These are phyloP conservation scores for Cyberlindnera japonica DNA, from an alignment of 805 yeast genomes.

Conservation along the genomic window DNA sequence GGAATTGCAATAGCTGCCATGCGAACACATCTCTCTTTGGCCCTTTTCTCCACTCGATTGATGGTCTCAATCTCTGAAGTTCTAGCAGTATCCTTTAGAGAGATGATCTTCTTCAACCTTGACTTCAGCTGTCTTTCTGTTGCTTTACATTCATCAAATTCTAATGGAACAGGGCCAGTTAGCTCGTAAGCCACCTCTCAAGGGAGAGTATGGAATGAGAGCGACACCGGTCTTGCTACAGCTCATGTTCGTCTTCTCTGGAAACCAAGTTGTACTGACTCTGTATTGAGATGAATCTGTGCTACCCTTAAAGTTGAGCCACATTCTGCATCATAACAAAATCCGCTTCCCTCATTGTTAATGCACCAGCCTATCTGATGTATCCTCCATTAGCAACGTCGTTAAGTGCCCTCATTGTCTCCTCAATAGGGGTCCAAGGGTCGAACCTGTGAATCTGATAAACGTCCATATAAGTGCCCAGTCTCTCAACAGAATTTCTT, in stretches of 20 bases:
- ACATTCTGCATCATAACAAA: constrained; percentile 49
- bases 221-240: constrained; percentile 51
- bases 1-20: no score
- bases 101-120: not conserved
- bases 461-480: constrained; percentile 45
- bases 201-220: constrained; percentile 58
- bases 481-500: constrained; percentile 35
- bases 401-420: constrained; percentile 52
- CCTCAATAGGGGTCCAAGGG: constrained; percentile 40
- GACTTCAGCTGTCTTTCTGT: constrained; percentile 10
- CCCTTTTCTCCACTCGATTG: no score
- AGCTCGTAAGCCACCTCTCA: constrained; percentile 51
- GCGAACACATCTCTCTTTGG: no score
- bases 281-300: constrained; percentile 58
- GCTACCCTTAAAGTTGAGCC: constrained; percentile 56
- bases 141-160: constrained; percentile 9
- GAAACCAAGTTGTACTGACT: constrained; percentile 49
- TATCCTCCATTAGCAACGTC: constrained; percentile 45
- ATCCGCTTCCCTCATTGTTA: constrained; percentile 53
- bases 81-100: constrained; percentile 3
- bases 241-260: constrained; percentile 61
- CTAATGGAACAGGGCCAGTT: constrained; percentile 39
- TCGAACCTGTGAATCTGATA: constrained; percentile 54
- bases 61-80: constrained; percentile 35
- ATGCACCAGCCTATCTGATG: constrained; percentile 58